Conservation (phyloP, 805 yeast genomes). For the Teunomyces lycoperdinae region DNA sequence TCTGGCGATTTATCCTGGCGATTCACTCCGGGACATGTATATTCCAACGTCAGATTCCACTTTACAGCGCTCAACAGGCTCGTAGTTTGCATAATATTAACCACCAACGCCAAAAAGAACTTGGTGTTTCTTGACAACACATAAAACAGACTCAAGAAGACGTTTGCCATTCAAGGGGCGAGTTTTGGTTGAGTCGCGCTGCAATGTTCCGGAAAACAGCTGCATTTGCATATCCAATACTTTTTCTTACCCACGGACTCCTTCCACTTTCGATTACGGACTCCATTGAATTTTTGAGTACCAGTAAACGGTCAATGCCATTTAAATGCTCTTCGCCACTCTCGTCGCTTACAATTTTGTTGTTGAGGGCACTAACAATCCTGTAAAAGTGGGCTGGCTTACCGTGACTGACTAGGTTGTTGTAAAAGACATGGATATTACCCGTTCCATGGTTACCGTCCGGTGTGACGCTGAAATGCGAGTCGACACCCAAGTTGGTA, state of each 20-base stretch:
- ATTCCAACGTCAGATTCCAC: constrained; percentile 61
- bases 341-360: constrained; percentile 20
- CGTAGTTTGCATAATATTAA: constrained; percentile 86
- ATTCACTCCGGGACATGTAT: constrained; percentile 43
- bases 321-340: neutral
- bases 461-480: constrained; percentile 41
- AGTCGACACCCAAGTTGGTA: constrained; percentile 44
- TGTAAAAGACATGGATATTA: constrained; percentile 22
- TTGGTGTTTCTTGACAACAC: constrained; percentile 56
- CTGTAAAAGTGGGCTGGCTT: constrained; percentile 21
- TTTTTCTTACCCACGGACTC: no score
- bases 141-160: constrained; percentile 27
- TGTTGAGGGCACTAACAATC: constrained; percentile 32
- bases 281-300: neutral
- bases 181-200: constrained; percentile 68
- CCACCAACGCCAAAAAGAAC: constrained; percentile 87
- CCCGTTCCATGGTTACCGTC: constrained; percentile 49
- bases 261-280: no score
- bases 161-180: constrained; percentile 90
- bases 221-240: no score
- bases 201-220: neutral
- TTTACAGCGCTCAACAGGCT: constrained; percentile 57
- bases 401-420: neutral
- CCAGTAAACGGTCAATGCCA: neutral
- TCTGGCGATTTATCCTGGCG: no score